Conservation (phyloP, 805 yeast genomes). For the Candida tammaniensis region DNA sequence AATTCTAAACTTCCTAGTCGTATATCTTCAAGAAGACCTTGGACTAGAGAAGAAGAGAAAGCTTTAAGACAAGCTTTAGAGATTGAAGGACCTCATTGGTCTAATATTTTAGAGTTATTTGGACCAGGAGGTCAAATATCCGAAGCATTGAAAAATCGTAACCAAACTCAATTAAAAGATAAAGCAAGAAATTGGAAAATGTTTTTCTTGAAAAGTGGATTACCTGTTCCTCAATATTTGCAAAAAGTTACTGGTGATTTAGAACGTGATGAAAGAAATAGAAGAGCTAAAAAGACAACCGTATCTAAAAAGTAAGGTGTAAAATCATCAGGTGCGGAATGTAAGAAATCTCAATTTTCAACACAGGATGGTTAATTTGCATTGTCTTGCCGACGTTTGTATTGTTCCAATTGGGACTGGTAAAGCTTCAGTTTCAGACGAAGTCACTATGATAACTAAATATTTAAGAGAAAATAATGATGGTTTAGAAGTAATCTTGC, state of each 20-base stretch:
- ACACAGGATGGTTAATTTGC: constrained; percentile 38
- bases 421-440: constrained; percentile 75
- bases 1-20: constrained; percentile 26
- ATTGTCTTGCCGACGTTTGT: constrained; percentile 84
- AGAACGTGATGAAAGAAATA: constrained; percentile 49
- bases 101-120: constrained; percentile 81
- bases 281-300: constrained; percentile 29
- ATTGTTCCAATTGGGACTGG: constrained; percentile 84
- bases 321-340: constrained; percentile 1
- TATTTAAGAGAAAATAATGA: constrained; percentile 55
- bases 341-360: background rate
- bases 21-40: constrained; percentile 53
- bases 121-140: constrained; percentile 91
- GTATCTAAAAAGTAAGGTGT: constrained; percentile 3
- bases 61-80: constrained; percentile 80
- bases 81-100: constrained; percentile 89
- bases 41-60: constrained; percentile 88
- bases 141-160: constrained; percentile 82
- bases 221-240: constrained; percentile 77
- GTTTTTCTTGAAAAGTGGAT: constrained; percentile 71
- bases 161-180: constrained; percentile 90
- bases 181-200: constrained; percentile 96
- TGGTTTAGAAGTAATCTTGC: constrained; percentile 60
- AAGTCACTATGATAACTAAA: constrained; percentile 68
- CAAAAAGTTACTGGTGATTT: constrained; percentile 84